phyloP scores from a whole-genome alignment of 2,329 filamentous ascomycete species.

The Aspergillus novofumigatus region DNA sequence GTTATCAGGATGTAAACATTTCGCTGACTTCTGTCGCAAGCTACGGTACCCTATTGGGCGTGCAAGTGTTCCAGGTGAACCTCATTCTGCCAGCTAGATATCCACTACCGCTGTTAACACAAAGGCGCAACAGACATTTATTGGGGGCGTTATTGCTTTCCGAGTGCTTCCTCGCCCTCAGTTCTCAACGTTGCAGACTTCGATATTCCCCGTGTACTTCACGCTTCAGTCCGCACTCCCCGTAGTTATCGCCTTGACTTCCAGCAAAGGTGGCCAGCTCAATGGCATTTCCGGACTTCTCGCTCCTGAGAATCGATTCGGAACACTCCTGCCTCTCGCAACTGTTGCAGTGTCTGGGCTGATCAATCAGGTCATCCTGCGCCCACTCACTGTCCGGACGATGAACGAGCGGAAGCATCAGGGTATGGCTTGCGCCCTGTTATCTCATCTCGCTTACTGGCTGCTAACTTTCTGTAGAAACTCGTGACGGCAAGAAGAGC shows the following conservation, averaged over 20 bases:
- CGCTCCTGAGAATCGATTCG: slow-evolving; percentile 57
- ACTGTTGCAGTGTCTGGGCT: slow-evolving; percentile 68
- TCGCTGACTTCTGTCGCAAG: slow-evolving; percentile 41
- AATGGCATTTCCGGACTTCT: slow-evolving; percentile 32
- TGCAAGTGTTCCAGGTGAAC: slow-evolving; percentile 75
- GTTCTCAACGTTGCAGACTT: slow-evolving; percentile 75
- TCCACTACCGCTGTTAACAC: neutral
- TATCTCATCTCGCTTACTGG: neutral
- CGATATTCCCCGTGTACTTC: slow-evolving; percentile 81
- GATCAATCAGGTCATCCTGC: slow-evolving; percentile 65
- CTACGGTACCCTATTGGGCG: slow-evolving; percentile 83
- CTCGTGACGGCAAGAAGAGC: slow-evolving; percentile 82
- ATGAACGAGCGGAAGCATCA: slow-evolving; percentile 76
- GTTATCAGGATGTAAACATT: neutral
- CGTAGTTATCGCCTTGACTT: slow-evolving; percentile 70
- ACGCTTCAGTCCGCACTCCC: slow-evolving; percentile 74
- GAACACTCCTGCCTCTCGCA: slow-evolving; percentile 64
- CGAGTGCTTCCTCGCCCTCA: slow-evolving; percentile 70
- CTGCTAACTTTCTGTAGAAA: slow-evolving; percentile 51
- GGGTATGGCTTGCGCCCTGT: slow-evolving; percentile 52
- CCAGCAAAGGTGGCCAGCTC: slow-evolving; percentile 55
- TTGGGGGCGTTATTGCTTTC: slow-evolving; percentile 69
- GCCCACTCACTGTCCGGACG: slow-evolving; percentile 69
- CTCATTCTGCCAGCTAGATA: slow-evolving; percentile 1
- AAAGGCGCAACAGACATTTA: slow-evolving; percentile 61